Evolutionary conservation across 306 rosid species (phyloP), one percentile per base, ranked within the genome.

Genomic region (Gleditsia sinensis): DNA sequence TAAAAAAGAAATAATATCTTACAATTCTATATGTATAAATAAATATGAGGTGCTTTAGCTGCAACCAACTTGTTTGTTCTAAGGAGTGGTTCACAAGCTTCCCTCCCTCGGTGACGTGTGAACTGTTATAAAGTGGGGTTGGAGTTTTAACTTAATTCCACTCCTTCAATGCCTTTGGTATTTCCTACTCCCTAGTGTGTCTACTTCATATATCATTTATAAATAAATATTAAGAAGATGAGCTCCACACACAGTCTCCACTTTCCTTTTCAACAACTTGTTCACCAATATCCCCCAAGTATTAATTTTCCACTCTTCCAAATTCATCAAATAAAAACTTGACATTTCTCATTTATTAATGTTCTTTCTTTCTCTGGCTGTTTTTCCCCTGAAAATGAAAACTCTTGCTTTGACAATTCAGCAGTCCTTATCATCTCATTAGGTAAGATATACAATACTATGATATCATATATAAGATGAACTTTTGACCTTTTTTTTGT

Each of bases 11-110:
- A 67, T 28, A 69, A 33, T 34, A 69, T 16, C 39, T 6, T 7
- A 20, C 8, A 20, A 4, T 20, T 19, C 2, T 7, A 10, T 54
- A 6, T 54, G 24, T 23, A 2, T 9, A 23, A 9, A 2, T 20
- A 4, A 49, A 49, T 21, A 58, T 43, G 69, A 39, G 63, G 77
- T 51, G 75, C 64, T 74, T 68, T 53, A 75, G 74, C 21, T 75
- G 53, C 74, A 81, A 81, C 64, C 55, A 39, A 80, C 27, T 64
- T 46, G 76, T 71, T 53, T 56, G 67, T 23, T 79, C 56, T 49
- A 51, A 81, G 70, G 85, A 83, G 89, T 87, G 89, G 82, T 69
- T 83, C 80, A 67, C 76, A 84, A 83, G 89, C 78, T 78, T 72
- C 79, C 45, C 81, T 73, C 78, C 62, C 30, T 53, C 28, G 65